Conservation (phyloP, 1,139 yeast genomes). For the Hemisphaericaspora lyxosophila region DNA sequence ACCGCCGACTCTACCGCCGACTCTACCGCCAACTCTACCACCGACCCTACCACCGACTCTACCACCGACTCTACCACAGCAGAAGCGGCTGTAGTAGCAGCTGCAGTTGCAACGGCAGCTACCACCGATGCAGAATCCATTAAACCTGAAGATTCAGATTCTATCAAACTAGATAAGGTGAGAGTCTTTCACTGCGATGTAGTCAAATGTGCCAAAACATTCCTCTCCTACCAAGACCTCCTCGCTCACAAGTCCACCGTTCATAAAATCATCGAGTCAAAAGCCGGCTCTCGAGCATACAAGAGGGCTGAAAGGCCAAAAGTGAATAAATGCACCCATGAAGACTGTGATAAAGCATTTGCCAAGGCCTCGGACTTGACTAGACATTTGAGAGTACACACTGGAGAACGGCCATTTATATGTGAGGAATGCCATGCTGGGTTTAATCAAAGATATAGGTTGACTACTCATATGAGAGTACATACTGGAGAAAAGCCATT, state of each 20-base stretch:
- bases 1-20: background rate
- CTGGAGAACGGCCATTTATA: slow-evolving; percentile 28
- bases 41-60: no score
- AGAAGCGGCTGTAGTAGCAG: slow-evolving; percentile 3
- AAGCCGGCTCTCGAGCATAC: slow-evolving; percentile 8
- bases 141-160: slow-evolving; percentile 8
- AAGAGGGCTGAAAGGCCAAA: slow-evolving; percentile 16
- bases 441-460: slow-evolving; percentile 26
- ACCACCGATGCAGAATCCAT: slow-evolving; percentile 1
- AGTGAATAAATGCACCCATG: slow-evolving; percentile 18
- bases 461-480: slow-evolving; percentile 26
- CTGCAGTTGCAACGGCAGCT: background rate
- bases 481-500: slow-evolving; percentile 33
- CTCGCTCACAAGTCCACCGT: slow-evolving; percentile 12
- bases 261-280: slow-evolving; percentile 6
- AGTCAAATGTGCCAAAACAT: slow-evolving; percentile 16
- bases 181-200: slow-evolving; percentile 18
- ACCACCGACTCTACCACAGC: no score
- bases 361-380: slow-evolving; percentile 24
- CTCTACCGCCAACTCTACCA: no score
- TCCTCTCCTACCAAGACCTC: slow-evolving; percentile 14
- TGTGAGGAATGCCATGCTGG: slow-evolving; percentile 23
- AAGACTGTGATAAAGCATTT: slow-evolving; percentile 21
- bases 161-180: slow-evolving; percentile 8
- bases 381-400: slow-evolving; percentile 25